Conservation (phyloP, 2,329 filamentous ascomycete species). For the Alternaria ethzedia region DNA sequence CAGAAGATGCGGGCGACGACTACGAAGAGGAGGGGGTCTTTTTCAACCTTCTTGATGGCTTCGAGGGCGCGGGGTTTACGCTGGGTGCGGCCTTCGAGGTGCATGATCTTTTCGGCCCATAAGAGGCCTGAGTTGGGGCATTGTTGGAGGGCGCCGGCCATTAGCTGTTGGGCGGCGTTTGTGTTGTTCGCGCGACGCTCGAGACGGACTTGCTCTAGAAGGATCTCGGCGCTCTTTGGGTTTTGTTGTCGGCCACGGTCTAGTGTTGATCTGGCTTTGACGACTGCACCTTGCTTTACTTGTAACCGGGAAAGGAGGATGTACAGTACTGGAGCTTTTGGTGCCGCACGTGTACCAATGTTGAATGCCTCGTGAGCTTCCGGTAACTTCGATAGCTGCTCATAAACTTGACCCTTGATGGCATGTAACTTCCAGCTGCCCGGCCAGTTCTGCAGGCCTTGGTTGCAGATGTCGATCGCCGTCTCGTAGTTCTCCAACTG, state of each 20-base stretch:
- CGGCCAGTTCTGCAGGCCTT: constrained; percentile 86
- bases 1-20: constrained; percentile 96
- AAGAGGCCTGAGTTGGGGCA: constrained; percentile 85
- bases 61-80: constrained; percentile 90
- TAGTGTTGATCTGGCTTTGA: constrained; percentile 92
- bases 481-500: constrained; percentile 79
- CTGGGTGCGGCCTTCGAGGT: constrained; percentile 88
- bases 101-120: constrained; percentile 95
- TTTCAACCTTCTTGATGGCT: constrained; percentile 96
- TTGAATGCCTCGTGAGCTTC: constrained; percentile 90
- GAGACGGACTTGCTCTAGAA: constrained; percentile 92
- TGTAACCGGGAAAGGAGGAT: constrained; percentile 87
- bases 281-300: constrained; percentile 79
- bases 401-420: constrained; percentile 98
- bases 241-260: constrained; percentile 88
- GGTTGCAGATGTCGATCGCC: constrained; percentile 84
- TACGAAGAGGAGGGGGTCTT: constrained; percentile 85
- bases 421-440: constrained; percentile 91
- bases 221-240: constrained; percentile 82
- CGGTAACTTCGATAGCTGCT: constrained; percentile 76
- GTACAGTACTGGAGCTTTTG: constrained; percentile 86
- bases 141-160: constrained; percentile 92
- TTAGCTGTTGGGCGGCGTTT: constrained; percentile 84
- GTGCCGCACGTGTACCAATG: constrained; percentile 84
- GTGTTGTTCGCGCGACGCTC: constrained; percentile 87